Evolutionary conservation across 768 basidiomycete species (phyloP), one percentile per base, ranked within the genome.

Genomic region (Scleroderma bovista): DNA sequence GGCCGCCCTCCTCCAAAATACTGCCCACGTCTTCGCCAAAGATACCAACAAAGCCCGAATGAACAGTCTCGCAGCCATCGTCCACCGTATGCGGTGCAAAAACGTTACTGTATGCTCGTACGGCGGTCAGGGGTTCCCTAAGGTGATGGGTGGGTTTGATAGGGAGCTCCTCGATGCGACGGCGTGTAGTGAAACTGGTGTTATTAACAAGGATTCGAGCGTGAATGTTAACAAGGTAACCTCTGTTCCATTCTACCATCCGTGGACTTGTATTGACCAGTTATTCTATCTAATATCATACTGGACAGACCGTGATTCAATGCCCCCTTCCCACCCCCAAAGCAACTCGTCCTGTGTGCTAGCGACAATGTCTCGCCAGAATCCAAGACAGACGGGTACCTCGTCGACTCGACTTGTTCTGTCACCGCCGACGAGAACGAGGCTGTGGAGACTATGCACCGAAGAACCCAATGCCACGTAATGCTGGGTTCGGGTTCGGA

Each of bases 401-500:
- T 98, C 58, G 95, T 98, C 49, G 98, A 99, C 72, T 98, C 95
- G 42, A 99, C 96, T 0, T 99, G 96, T 66, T 97, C 94, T 5
- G 93, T 99, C 48, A 96, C 88, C 5, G 89, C 97, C 9, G 96
- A 98, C 59, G 96, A 99, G 74, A 95, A 99, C 73, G 96, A 99
- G 69, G 83, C 92, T 1, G 95, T 98, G 15, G 93, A 22, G 92
- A 96, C 65, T 99, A 99, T 64, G 96, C 96, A 16, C 78, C 98
- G 46, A 83, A 87, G 53, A 98, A 99, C 88, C 95, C 13, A 86
- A 97, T 63, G 87, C 86, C 53, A 89, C 84, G 97, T 39, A 88
- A 91, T 44, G 89, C 94, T 0, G 93, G 93, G 0, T 77, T 99
- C 37, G 85, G 85, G 62, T 99, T 99, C 64, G 96, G 96, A 45